Base-by-base conservation (phyloP, 2,329 filamentous ascomycete species). In the Chalara sp. region DNA sequence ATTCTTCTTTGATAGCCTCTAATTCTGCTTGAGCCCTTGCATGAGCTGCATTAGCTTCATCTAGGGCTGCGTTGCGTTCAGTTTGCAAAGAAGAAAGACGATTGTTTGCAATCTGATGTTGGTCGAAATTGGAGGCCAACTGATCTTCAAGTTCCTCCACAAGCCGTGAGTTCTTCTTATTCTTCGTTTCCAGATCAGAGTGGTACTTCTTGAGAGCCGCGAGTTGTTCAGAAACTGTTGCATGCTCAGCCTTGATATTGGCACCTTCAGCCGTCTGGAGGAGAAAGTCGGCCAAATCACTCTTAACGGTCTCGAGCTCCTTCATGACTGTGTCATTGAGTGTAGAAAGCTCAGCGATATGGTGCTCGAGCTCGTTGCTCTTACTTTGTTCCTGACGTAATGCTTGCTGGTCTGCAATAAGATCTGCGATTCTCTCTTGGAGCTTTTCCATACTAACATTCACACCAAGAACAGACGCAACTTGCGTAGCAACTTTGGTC, bases 81-180 rank as follows among this genome's bases (percentile, higher is more conserved):
- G 81, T 80, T 64, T 90, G 85, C 46, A 92, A 75, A 45, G 87
- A 84, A 48, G 91, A 96, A 48, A 97, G 73, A 49, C 92, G 84
- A 71, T 96, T 95, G 67, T 81, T 90, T 10, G 85, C 84, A 53
- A 82, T 75, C 64, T 96, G 89, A 53, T 92, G 90, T 66, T 96
- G 88, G 64, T 99, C 93, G 69, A 90, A 99, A 71, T 93, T 96
- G 66, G 80, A 89, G 65, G 92, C 91, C 49, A 99, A 82, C 68
- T 99, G 93, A 62, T 97, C 92, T 69, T 99, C 93, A 5, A 99
- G 83, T 70, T 99, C 92, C 67, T 97, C 89, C 6, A 99, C 89
- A 10, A 99, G 76, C 28, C 89, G 83, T 41, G 88, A 87, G 68
- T 93, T 95, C 77, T 95, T 96, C 73, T 89, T 85, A 75, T 95